A percentile compares a stretch with the other conserved stretches of the same genome.
Conservation (phyloP, 768 basidiomycete genomes). For the Xerocomus brunneocitrinus region DNA sequence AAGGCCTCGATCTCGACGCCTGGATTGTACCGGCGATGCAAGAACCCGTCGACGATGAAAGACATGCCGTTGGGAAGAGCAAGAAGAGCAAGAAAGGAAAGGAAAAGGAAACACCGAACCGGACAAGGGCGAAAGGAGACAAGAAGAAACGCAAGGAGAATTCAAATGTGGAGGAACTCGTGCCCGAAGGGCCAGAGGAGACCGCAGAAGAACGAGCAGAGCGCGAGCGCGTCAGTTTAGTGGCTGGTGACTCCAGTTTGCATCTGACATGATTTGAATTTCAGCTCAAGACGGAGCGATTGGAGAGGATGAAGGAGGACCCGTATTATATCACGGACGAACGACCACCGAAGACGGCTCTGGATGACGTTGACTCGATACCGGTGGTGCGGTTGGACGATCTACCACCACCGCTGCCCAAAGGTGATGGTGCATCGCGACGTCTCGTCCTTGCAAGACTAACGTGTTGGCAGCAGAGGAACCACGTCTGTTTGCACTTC, state of each 20-base stretch:
- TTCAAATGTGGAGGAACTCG: constrained; percentile 22
- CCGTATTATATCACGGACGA: constrained; percentile 87
- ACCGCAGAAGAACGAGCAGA: constrained; percentile 56
- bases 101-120: constrained; percentile 36
- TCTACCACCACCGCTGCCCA: constrained; percentile 47
- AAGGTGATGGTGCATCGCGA: constrained; percentile 21
- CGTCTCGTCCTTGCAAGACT: constrained; percentile 15
- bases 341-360: constrained; percentile 33
- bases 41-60: constrained; percentile 29
- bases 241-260: background rate
- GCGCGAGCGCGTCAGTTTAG: constrained; percentile 55
- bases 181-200: constrained; percentile 43
- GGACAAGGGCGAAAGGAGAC: constrained; percentile 33
- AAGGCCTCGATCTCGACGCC: constrained; percentile 78
- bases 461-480: constrained; percentile 30
- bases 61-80: constrained; percentile 35
- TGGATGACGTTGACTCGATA: constrained; percentile 82
- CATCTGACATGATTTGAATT: constrained; percentile 5
- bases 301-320: constrained; percentile 76
- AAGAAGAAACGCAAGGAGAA: constrained; percentile 42
- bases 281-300: constrained; percentile 71
- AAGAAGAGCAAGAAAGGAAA: constrained; percentile 45
- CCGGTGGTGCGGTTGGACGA: constrained; percentile 83
- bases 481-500: constrained; percentile 44
- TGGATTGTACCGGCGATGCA: constrained; percentile 73